Percentiles rank a stretch among this genome's conserved stretches.
These are phyloP conservation scores for Aspergillus felis DNA, from an alignment of 2,329 filamentous ascomycete genomes.

Conservation along the genomic window DNA sequence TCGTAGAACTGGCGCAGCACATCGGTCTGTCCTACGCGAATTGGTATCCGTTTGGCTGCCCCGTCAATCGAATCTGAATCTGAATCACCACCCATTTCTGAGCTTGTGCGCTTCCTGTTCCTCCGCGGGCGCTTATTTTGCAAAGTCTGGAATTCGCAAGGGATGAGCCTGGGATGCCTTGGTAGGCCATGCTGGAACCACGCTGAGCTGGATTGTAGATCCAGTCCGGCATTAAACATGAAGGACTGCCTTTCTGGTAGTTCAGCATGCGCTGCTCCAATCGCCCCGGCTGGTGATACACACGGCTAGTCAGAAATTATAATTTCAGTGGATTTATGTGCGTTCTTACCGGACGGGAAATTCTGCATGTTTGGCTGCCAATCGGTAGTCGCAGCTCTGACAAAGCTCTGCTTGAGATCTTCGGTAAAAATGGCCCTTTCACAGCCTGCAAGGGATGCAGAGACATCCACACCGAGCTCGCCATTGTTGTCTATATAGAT, in stretches of 20 bases:
- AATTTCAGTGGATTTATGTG: background rate
- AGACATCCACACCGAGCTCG: slow-evolving; percentile 28
- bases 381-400: slow-evolving; percentile 23
- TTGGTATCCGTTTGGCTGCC: slow-evolving; percentile 19
- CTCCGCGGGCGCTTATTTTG: slow-evolving; percentile 26
- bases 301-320: background rate
- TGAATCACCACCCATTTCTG: slow-evolving; percentile 10
- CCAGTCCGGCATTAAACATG: slow-evolving; percentile 8
- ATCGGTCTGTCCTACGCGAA: slow-evolving; percentile 26
- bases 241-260: slow-evolving; percentile 8
- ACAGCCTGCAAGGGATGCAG: slow-evolving; percentile 30
- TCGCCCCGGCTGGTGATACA: background rate
- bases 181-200: slow-evolving; percentile 23
- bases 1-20: slow-evolving; percentile 34
- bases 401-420: slow-evolving; percentile 33
- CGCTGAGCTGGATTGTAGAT: slow-evolving; percentile 12
- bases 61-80: slow-evolving; percentile 18
- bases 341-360: slow-evolving; percentile 23
- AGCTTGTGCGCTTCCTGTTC: slow-evolving; percentile 15
- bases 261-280: slow-evolving; percentile 7
- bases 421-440: slow-evolving; percentile 33
- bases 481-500: slow-evolving; percentile 35
- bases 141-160: slow-evolving; percentile 28
- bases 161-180: slow-evolving; percentile 24
- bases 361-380: slow-evolving; percentile 16